phyloP scores from a whole-genome alignment of 768 basidiomycete genomes.

The Suillus hirtellus region DNA sequence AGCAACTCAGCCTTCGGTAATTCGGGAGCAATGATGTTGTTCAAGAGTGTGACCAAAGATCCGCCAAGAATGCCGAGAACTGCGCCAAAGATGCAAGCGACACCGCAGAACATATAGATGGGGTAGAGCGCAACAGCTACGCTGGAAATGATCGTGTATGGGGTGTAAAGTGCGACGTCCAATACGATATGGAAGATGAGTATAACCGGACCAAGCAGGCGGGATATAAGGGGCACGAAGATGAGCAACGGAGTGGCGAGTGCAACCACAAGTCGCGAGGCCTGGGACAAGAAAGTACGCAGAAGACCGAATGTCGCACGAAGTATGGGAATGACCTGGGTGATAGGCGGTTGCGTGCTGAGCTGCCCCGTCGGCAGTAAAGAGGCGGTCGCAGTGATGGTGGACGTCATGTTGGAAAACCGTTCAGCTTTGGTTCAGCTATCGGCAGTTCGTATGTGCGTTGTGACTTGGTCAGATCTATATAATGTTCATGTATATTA shows the following conservation, averaged over 20 bases:
- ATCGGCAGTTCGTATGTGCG: background rate
- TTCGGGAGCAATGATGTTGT: conserved; percentile 1
- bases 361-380: background rate
- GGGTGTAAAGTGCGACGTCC: conserved; percentile 45
- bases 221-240: conserved; percentile 31
- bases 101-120: conserved; percentile 55
- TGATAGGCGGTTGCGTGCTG: conserved; percentile 24
- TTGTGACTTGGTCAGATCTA: too few species aligned
- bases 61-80: conserved; percentile 43
- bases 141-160: conserved; percentile 41
- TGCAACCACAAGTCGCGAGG: conserved; percentile 14
- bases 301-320: conserved; percentile 17
- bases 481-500: background rate
- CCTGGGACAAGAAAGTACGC: conserved; percentile 13
- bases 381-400: conserved; percentile 3
- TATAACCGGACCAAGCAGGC: conserved; percentile 50
- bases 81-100: conserved; percentile 54
- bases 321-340: conserved; percentile 23
- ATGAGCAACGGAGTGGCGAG: conserved; percentile 22
- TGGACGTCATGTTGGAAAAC: background rate
- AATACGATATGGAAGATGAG: conserved; percentile 42
- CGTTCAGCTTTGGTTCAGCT: background rate
- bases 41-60: background rate
- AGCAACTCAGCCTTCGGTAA: background rate
- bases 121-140: conserved; percentile 50